phyloP scores from a whole-genome alignment of 2,329 filamentous ascomycete species.

The Ascochyta fabae region DNA sequence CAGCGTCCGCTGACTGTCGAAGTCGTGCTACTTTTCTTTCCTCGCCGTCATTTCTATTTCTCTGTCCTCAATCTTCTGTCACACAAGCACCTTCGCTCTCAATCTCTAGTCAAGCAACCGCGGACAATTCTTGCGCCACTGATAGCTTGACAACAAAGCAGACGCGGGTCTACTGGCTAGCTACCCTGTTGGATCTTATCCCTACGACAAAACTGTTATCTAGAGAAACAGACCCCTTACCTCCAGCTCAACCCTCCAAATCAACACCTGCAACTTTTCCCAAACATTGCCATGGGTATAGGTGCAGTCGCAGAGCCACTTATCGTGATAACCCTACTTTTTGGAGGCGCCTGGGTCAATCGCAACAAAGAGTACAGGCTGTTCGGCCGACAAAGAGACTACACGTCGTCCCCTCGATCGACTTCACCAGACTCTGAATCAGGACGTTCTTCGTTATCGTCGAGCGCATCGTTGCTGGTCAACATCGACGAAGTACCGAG shows the following conservation, averaged over 20 bases:
- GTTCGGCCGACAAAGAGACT: slow-evolving; percentile 37
- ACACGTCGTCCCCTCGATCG: slow-evolving; percentile 36
- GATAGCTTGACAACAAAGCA: slow-evolving; percentile 1
- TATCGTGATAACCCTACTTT: slow-evolving; percentile 64
- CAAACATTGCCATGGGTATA: slow-evolving; percentile 55
- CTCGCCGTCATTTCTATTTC: background rate
- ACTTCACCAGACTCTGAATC: slow-evolving; percentile 51
- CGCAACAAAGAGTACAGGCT: slow-evolving; percentile 53
- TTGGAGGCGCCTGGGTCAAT: slow-evolving; percentile 69
- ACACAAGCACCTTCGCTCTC: background rate
- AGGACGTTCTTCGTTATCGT: slow-evolving; percentile 49
- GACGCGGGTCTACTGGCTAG: background rate
- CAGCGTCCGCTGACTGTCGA: slow-evolving; percentile 9
- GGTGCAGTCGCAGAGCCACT: slow-evolving; percentile 68
- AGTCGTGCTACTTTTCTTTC: slow-evolving; percentile 1
- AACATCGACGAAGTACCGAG: slow-evolving; percentile 49
- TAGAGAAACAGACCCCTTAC: background rate
- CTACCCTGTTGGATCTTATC: background rate
- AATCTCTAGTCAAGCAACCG: background rate
- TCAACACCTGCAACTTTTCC: background rate
- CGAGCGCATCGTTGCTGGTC: slow-evolving; percentile 52
- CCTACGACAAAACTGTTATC: too few species aligned
- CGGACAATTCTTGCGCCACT: slow-evolving; percentile 1
- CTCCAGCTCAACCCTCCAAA: background rate
- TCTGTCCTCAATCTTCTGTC: background rate